Evolutionary conservation across 2,329 filamentous ascomycete species (phyloP).

Genomic region (Colletotrichum incanum): DNA sequence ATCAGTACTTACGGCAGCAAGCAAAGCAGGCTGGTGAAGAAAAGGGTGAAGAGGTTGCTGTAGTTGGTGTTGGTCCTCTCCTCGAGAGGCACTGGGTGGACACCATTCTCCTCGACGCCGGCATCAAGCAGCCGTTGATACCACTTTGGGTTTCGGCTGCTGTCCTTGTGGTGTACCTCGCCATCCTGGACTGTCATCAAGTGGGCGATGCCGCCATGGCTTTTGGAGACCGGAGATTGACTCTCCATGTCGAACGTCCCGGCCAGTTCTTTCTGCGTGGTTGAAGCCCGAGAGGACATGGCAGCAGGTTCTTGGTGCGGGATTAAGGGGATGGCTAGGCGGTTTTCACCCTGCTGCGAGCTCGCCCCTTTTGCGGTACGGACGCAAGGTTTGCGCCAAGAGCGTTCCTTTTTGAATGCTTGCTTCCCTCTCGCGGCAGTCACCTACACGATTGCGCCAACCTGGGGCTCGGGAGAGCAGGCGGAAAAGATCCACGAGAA

Average conservation of each 20-base stretch:
- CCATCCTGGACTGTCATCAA: slow-evolving; percentile 49
- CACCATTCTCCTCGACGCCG: slow-evolving; percentile 69
- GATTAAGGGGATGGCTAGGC: background rate
- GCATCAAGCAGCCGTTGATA: slow-evolving; percentile 60
- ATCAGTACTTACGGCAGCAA: slow-evolving; percentile 67
- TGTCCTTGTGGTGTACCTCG: slow-evolving; percentile 51
- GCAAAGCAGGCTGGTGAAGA: slow-evolving; percentile 72
- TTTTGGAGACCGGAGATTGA: slow-evolving; percentile 30
- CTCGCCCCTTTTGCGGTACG: background rate
- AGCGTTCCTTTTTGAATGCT: background rate
- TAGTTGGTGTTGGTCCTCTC: slow-evolving; percentile 68
- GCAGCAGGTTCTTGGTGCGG: background rate
- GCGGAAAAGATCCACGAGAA: background rate
- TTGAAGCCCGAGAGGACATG: slow-evolving; percentile 33
- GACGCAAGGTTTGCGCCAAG: slow-evolving; percentile 1
- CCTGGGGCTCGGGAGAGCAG: background rate
- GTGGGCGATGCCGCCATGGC: slow-evolving; percentile 45
- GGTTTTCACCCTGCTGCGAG: background rate
- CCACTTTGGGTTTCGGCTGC: slow-evolving; percentile 55
- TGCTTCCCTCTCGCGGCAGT: too few relatives aligned
- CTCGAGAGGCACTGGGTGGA: slow-evolving; percentile 69
- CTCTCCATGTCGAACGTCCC: slow-evolving; percentile 36
- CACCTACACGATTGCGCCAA: background rate
- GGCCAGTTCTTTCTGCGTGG: slow-evolving; percentile 25
- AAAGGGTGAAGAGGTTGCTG: slow-evolving; percentile 72